Evolutionary conservation across 1,284 basidiomycete genomes (phyloP).

Genomic region (Cryptococcus sp.): DNA sequence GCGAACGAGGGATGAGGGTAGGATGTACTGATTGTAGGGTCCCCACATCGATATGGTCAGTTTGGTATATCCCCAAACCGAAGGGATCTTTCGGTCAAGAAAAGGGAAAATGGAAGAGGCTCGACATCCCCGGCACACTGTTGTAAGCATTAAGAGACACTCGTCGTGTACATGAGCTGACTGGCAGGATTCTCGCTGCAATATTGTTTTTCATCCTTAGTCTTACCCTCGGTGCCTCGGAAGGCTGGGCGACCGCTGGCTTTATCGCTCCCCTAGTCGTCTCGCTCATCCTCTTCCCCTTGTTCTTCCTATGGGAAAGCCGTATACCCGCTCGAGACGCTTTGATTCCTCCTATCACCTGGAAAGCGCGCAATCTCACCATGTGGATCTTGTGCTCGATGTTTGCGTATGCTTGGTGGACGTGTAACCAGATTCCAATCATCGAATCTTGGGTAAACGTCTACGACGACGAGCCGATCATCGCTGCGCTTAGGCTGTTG

Average conservation of each 20-base stretch:
- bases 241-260: constrained; percentile 17
- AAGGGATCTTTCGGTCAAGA: constrained; percentile 3
- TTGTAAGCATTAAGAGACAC: constrained; percentile 11
- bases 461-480: constrained; percentile 14
- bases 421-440: constrained; percentile 13
- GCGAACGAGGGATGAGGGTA: not conserved
- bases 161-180: constrained; percentile 8
- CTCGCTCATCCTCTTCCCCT: constrained; percentile 13
- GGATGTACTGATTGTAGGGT: not conserved
- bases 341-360: constrained; percentile 26
- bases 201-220: constrained; percentile 24
- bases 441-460: constrained; percentile 11
- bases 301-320: constrained; percentile 33
- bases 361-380: constrained; percentile 31
- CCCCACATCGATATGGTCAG: constrained; percentile 8
- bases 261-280: constrained; percentile 27
- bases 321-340: constrained; percentile 19
- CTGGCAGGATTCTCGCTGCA: constrained; percentile 2
- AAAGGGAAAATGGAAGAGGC: constrained; percentile 12
- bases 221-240: constrained; percentile 24
- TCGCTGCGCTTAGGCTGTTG: constrained; percentile 11
- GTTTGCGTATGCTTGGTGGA: constrained; percentile 23
- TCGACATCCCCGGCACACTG: constrained; percentile 11
- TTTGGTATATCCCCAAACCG: constrained; percentile 12
- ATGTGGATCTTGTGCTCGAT: constrained; percentile 25